Conservation (phyloP, 192 early-diverging fungal genomes). For the Mortierella claussenii region DNA sequence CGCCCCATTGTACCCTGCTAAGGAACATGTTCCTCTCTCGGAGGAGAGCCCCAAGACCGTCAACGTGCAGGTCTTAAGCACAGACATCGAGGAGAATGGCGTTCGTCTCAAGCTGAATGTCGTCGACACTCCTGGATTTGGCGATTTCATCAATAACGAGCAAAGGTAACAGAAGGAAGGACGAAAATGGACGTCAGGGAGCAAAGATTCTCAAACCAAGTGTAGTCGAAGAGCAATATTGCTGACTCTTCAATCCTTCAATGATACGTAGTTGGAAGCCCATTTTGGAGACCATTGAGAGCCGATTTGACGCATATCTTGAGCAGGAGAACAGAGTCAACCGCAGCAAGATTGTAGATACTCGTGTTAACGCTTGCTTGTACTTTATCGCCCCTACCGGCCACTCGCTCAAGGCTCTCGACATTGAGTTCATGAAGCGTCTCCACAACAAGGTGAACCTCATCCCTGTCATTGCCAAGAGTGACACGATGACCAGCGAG, state of each 20-base stretch:
- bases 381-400: slow-evolving; percentile 99
- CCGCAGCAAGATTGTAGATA: slow-evolving; percentile 90
- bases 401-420: slow-evolving; percentile 89
- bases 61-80: slow-evolving; percentile 79
- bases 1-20: slow-evolving; percentile 87
- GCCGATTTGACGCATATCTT: slow-evolving; percentile 93
- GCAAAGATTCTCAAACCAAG: too few relatives aligned
- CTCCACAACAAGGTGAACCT: slow-evolving; percentile 90
- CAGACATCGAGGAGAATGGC: slow-evolving; percentile 96
- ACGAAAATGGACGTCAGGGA: too few relatives aligned
- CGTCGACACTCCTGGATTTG: slow-evolving; percentile 98
- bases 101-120: slow-evolving; percentile 94
- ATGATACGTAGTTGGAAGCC: slow-evolving; percentile 92
- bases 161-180: too few relatives aligned
- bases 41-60: slow-evolving; percentile 77
- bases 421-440: slow-evolving; percentile 96
- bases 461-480: slow-evolving; percentile 90
- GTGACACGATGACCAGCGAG: slow-evolving; percentile 89
- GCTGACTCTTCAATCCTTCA: too few relatives aligned
- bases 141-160: slow-evolving; percentile 99
- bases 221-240: too few relatives aligned
- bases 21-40: slow-evolving; percentile 75
- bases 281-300: slow-evolving; percentile 96
- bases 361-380: slow-evolving; percentile 93
- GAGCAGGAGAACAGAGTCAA: slow-evolving; percentile 95